Evolutionary conservation across 139 green algal genomes (phyloP), one percentile per base, ranked within the genome.

Genomic region (Chlorella sp.): DNA sequence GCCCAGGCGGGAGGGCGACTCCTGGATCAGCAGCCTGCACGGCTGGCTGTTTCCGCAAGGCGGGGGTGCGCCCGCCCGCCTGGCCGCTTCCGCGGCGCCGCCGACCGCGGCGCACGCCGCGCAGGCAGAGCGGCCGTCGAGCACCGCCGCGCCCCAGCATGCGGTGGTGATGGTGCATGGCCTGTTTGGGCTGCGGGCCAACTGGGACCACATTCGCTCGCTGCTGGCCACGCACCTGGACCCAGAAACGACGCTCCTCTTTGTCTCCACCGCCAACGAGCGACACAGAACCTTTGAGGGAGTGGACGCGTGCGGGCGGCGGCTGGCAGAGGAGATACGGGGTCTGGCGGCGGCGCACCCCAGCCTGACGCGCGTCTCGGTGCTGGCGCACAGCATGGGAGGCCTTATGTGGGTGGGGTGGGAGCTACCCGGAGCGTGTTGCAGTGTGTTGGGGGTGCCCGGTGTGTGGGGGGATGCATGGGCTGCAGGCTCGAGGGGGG

Each of bases 281-380:
- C 65, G 33, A 5, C 41, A 71, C 3, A 53, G 36, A 71, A 93
- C 89, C 0, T 93, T 84, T 77, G 81, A 94, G 8, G 93, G 93
- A 36, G 93, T 97, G 38, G 92, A 97, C 72, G 75, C 70, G 14
- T 97, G 93, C 76, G 93, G 93, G 0, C 36, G 82, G 50, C 80
- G 90, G 21, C 84, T 97, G 58, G 90, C 83, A 14, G 79, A 86
- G 2, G 93, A 97, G 73, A 85, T 97, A 1, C 64, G 71, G 0
- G n/a, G 21, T 0, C 62, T 94, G 55, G 82, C 84, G 9, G 43
- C 71, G 9, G 40, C 45, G 27, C 71, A 91, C 59, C 84, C 86
- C 1, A 33, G n/a, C 48, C 82, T 97, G 53, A 8, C 81, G 59
- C 81, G 82, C 8, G 91, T 97, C 56, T 88, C 71, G 8, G 71